Evolutionary conservation across 441 rosid genomes (phyloP).

Genomic region (Raphanus hybrid): DNA sequence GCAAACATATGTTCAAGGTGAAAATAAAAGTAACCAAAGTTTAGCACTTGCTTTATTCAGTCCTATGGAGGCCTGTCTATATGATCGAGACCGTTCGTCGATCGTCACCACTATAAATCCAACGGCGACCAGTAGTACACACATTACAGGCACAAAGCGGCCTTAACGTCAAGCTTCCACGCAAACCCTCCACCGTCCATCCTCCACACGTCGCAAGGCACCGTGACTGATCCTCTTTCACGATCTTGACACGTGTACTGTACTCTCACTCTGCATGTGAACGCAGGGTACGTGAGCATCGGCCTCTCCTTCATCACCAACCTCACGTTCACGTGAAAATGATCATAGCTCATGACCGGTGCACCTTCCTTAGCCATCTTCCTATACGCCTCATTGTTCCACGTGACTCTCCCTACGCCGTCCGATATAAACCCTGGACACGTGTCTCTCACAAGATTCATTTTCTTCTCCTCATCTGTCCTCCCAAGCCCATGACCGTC

Average conservation of each 20-base stretch:
- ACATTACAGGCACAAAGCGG: too few relatives aligned
- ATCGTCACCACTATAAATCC: too few relatives aligned
- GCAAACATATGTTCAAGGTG: conserved; percentile 4
- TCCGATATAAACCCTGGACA: conserved; percentile 87
- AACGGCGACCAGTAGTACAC: too few relatives aligned
- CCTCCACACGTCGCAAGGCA: conserved; percentile 92
- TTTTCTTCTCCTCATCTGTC: conserved; percentile 63
- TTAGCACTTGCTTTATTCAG: too few relatives aligned
- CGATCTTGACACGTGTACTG: conserved; percentile 53
- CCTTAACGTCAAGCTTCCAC: conserved; percentile 74
- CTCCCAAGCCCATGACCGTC: conserved; percentile 57
- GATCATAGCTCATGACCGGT: conserved; percentile 16
- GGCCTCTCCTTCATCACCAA: conserved; percentile 60
- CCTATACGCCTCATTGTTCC: conserved; percentile 73
- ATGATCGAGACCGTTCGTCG: too few relatives aligned
- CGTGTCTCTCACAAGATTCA: conserved; percentile 60
- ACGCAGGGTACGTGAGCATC: conserved; percentile 47
- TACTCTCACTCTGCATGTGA: conserved; percentile 75
- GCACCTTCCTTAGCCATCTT: conserved; percentile 54
- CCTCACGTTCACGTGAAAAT: conserved; percentile 52
- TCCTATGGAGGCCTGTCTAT: too few relatives aligned
- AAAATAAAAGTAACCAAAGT: too few relatives aligned
- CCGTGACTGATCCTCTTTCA: conserved; percentile 52
- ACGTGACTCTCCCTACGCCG: conserved; percentile 61
- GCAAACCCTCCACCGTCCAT: conserved; percentile 80